Conservation (phyloP, 768 basidiomycete species). For the Suillus subaureus region DNA sequence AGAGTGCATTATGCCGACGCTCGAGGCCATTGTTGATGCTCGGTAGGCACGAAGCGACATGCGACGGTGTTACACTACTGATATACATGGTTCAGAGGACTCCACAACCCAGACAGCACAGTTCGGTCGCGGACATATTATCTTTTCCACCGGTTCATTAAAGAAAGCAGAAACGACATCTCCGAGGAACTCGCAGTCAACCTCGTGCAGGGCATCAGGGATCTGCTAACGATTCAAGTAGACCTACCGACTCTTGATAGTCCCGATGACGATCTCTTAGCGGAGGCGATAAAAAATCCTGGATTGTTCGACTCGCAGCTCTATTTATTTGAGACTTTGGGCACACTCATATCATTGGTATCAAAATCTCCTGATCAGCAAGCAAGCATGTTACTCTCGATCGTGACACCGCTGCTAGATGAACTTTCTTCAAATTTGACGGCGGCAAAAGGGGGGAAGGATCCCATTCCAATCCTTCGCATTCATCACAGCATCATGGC, state of each 20-base stretch:
- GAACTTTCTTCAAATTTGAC: slow-evolving; percentile 64
- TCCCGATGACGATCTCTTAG: slow-evolving; percentile 69
- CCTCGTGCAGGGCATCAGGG: slow-evolving; percentile 74
- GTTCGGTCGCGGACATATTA: slow-evolving; percentile 85
- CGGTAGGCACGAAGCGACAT: slow-evolving; percentile 52
- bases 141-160: slow-evolving; percentile 90
- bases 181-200: slow-evolving; percentile 67
- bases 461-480: slow-evolving; percentile 78
- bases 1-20: slow-evolving; percentile 81
- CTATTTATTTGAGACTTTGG: slow-evolving; percentile 92
- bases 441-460: slow-evolving; percentile 57
- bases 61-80: slow-evolving; percentile 4
- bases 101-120: slow-evolving; percentile 73
- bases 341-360: slow-evolving; percentile 80
- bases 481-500: slow-evolving; percentile 95
- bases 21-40: slow-evolving; percentile 85
- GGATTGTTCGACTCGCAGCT: slow-evolving; percentile 85
- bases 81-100: slow-evolving; percentile 55
- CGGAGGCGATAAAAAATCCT: slow-evolving; percentile 77
- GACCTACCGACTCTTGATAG: slow-evolving; percentile 79
- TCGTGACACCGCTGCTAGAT: slow-evolving; percentile 81
- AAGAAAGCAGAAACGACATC: slow-evolving; percentile 78
- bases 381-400: slow-evolving; percentile 65
- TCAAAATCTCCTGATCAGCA: slow-evolving; percentile 69
- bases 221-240: slow-evolving; percentile 75